A percentile compares a stretch with the other conserved stretches of the same genome.
These are phyloP conservation scores for Tylopilus orsonianus DNA, from an alignment of 1,284 basidiomycete species.

Conservation along the genomic window DNA sequence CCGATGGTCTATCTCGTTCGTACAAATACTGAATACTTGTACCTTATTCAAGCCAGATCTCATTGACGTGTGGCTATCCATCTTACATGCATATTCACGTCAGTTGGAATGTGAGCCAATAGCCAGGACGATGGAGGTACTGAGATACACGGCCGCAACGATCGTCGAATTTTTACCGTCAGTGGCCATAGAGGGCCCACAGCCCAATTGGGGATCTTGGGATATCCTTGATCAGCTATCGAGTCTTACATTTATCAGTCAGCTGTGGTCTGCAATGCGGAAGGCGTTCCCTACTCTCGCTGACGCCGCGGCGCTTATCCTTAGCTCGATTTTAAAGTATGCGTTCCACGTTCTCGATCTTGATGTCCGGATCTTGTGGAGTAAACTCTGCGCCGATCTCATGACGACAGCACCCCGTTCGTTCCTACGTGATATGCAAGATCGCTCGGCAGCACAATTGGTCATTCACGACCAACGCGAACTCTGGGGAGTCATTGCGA, in stretches of 20 bases:
- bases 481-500: conserved; percentile 36
- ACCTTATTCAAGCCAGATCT: conserved; percentile 36
- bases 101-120: conserved; percentile 40
- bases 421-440: conserved; percentile 21
- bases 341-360: conserved; percentile 40
- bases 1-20: background rate
- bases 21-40: conserved; percentile 5
- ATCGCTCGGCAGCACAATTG: conserved; percentile 12
- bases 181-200: background rate
- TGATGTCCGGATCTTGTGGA: conserved; percentile 43
- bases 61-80: conserved; percentile 48
- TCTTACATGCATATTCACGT: conserved; percentile 50
- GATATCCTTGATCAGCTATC: conserved; percentile 34
- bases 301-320: conserved; percentile 42
- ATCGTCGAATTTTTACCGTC: conserved; percentile 30
- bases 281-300: conserved; percentile 45
- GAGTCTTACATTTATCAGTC: conserved; percentile 38
- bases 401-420: conserved; percentile 32
- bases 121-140: conserved; percentile 34
- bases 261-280: conserved; percentile 51
- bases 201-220: conserved; percentile 30
- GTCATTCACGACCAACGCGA: conserved; percentile 26
- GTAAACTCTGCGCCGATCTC: conserved; percentile 44
- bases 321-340: conserved; percentile 42
- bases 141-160: conserved; percentile 22